Conservation (phyloP, 164 flowering plant genomes). For the Umbilicus rupestris region DNA sequence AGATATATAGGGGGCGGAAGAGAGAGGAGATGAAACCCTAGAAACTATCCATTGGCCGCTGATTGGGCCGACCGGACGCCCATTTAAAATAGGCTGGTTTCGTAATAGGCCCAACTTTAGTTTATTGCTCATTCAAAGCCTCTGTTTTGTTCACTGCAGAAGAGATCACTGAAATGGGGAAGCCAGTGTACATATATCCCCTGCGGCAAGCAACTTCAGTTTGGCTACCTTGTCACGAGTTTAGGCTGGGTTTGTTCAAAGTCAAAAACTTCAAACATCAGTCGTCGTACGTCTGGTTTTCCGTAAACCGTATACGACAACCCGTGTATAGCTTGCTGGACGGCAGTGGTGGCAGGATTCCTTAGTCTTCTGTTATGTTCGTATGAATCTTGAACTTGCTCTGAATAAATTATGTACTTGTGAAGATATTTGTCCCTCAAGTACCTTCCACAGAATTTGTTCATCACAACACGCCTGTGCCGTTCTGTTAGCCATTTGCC, state of each 20-base stretch:
- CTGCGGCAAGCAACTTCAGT: no score
- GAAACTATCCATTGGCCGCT: no score
- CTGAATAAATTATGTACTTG: slow-evolving; percentile 58
- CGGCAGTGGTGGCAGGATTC: slow-evolving; percentile 86
- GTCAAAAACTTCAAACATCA: slow-evolving; percentile 97
- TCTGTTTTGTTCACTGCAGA: no score
- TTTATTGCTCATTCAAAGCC: no score
- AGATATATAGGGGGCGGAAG: no score
- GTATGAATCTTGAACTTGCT: slow-evolving; percentile 68
- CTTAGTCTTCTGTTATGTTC: slow-evolving; percentile 79
- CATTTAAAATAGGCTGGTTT: no score
- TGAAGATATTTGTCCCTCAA: slow-evolving; percentile 81
- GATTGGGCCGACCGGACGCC: no score
- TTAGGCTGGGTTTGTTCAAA: slow-evolving; percentile 94
- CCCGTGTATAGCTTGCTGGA: slow-evolving; percentile 91
- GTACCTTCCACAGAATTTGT: slow-evolving; percentile 90
- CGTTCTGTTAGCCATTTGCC: slow-evolving; percentile 82
- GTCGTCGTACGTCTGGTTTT: slow-evolving; percentile 86
- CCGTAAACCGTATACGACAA: slow-evolving; percentile 81
- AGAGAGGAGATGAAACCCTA: no score
- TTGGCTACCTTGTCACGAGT: slow-evolving; percentile 10
- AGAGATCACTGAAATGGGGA: no score
- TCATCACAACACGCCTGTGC: slow-evolving; percentile 76
- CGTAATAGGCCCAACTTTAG: no score
- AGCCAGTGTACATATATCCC: no score